These are phyloP conservation scores for Ophiostoma fasciatum DNA, from an alignment of 2,329 filamentous ascomycete species.

Conservation along the genomic window DNA sequence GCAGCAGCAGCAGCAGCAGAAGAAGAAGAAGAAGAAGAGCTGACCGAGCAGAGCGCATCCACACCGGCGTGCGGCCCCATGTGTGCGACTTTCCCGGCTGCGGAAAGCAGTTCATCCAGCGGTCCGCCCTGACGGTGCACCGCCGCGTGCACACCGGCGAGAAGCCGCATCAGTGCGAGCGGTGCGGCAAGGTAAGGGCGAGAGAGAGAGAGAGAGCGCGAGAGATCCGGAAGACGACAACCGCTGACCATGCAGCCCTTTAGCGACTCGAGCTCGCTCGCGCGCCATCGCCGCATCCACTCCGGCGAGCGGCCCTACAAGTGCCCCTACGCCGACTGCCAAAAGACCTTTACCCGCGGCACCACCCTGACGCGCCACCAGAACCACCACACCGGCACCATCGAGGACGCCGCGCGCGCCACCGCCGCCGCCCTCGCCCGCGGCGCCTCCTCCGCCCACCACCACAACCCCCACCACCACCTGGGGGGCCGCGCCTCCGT, in stretches of 20 bases:
- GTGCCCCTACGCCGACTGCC: constrained; percentile 92
- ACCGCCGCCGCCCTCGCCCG: constrained; percentile 71
- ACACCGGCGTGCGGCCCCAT: constrained; percentile 80
- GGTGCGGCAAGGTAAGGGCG: constrained; percentile 72
- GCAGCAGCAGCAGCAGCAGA: no score
- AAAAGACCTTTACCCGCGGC: constrained; percentile 94
- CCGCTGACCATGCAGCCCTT: constrained; percentile 52
- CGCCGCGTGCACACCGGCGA: constrained; percentile 92
- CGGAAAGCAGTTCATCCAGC: constrained; percentile 93
- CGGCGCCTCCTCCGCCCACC: constrained; percentile 21
- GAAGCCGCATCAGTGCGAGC: constrained; percentile 96
- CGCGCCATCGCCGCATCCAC: constrained; percentile 85
- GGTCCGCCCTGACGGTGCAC: constrained; percentile 89
- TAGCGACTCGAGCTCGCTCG: constrained; percentile 88
- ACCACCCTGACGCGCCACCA: constrained; percentile 92
- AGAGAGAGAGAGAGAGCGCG: background rate
- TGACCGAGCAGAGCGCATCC: constrained; percentile 63
- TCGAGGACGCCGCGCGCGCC: constrained; percentile 81
- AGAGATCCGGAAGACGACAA: background rate
- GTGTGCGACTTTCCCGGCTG: constrained; percentile 81
- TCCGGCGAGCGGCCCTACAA: constrained; percentile 94
- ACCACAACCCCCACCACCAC: no score
- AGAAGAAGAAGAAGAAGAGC: no score
- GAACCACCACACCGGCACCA: constrained; percentile 87
- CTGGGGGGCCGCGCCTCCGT: constrained; percentile 18